Percentiles rank a stretch among this genome's conserved stretches.
These are phyloP conservation scores for Juglanconis oblonga DNA, from an alignment of 2,329 filamentous ascomycete genomes.

Conservation along the genomic window DNA sequence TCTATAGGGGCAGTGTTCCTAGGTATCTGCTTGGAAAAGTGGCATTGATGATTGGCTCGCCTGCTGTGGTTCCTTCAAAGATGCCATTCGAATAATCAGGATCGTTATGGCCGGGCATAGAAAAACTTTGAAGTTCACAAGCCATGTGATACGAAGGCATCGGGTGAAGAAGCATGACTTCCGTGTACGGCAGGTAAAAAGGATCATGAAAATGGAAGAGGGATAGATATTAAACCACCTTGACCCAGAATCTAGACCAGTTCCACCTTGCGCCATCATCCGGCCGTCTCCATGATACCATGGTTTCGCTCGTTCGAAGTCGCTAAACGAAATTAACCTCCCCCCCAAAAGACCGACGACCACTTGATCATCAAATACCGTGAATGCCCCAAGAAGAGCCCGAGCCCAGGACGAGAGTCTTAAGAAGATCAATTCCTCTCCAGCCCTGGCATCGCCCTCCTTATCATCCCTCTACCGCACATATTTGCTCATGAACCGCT, in stretches of 20 bases:
- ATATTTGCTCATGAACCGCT: slow-evolving; percentile 84
- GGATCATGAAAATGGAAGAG: background rate
- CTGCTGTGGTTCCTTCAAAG: too few relatives aligned
- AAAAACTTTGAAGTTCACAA: too few relatives aligned
- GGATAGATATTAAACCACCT: background rate
- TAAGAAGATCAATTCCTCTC: background rate
- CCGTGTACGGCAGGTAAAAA: background rate
- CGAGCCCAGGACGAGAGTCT: too few relatives aligned
- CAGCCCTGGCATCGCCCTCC: background rate
- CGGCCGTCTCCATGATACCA: background rate
- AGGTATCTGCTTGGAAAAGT: too few relatives aligned
- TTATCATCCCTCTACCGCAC: slow-evolving; percentile 42
- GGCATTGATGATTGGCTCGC: too few relatives aligned
- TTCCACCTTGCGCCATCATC: background rate
- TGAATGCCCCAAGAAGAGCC: too few relatives aligned
- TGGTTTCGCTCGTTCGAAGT: background rate
- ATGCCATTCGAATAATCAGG: too few relatives aligned
- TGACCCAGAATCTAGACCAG: background rate
- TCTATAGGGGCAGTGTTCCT: too few relatives aligned
- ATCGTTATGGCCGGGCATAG: too few relatives aligned
- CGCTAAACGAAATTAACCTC: background rate
- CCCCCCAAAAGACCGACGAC: background rate
- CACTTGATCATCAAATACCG: background rate
- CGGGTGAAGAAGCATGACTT: background rate
- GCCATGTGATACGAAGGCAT: too few relatives aligned